Base-by-base conservation (phyloP, 148 eudicot species). In the Diospyros lotus region DNA sequence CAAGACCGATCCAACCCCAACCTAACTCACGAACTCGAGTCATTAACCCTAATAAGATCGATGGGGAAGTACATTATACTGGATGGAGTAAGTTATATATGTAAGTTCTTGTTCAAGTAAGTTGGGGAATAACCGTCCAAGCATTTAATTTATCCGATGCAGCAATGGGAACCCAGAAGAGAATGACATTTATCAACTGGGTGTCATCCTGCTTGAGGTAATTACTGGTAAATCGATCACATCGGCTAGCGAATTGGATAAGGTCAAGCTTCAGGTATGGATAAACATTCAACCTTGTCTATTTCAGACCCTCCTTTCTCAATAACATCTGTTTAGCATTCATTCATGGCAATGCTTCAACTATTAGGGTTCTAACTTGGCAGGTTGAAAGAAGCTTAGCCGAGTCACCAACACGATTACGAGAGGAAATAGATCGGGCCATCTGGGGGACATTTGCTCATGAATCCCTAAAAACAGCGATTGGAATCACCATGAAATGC, bases 371-470 rank as follows among this genome's bases (percentile, higher is more conserved):
- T 39, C 72, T 71, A 56, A 54, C n/a, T 73, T 71, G 75, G 72
- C 92, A 94, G 98, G 83, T 92, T 38, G 97, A 92, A 75, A 87
- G 71, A 72, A 78, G 90, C 85, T 78, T 94, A 71, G 80, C 87
- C 62, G 98, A 90, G 78, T 79, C 97, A 73, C 86, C 96, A 83
- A 75, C 96, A n/a, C 85, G 70, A 66, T 81, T 94, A 44, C 77
- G 79, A 58, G 90, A 87, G 15, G 73, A 75, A 9, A 80, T 85
- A 42, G 98, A 94, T 75, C 84, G 84, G 2, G 78, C 93, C 2
- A 86, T 94, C 52, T 73, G 84, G 11, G 98, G 98, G 40, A 90
- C 98, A 5, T 92, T 83, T 74, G 93, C 97, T 0, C 84, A 92
- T 45, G 97, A 92, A 9, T 95, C 98, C 0, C 60, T 95, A 71